These are phyloP conservation scores for Gynochthodes officinalis DNA, from an alignment of 257 asterid species.

Conservation along the genomic window DNA sequence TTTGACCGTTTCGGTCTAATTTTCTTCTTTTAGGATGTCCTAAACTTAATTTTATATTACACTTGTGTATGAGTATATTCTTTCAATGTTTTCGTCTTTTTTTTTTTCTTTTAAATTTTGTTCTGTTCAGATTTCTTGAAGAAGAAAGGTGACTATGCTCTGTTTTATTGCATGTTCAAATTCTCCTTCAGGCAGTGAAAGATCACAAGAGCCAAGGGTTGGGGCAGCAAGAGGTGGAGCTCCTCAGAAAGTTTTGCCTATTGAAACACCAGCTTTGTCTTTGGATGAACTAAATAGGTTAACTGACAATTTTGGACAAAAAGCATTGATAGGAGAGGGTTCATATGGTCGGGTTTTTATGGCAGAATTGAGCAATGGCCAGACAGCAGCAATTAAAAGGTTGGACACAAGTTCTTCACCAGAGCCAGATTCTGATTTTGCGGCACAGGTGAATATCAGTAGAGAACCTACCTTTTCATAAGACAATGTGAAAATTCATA, in stretches of 20 bases:
- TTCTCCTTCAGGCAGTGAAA: conserved; percentile 47
- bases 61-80: no score
- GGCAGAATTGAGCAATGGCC: conserved; percentile 54
- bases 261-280: conserved; percentile 66
- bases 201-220: conserved; percentile 64
- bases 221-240: conserved; percentile 67
- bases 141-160: neutral
- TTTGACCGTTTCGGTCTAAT: no score
- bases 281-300: conserved; percentile 50
- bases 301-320: conserved; percentile 58
- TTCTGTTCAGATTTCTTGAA: neutral
- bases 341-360: conserved; percentile 70
- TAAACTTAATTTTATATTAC: no score
- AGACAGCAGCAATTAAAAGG: conserved; percentile 62
- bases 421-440: conserved; percentile 64
- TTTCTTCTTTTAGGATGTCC: no score
- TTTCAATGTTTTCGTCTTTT: no score
- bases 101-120: neutral
- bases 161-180: neutral
- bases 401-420: conserved; percentile 59
- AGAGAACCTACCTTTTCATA: neutral
- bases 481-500: neutral
- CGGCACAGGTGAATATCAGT: conserved; percentile 45
- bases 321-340: conserved; percentile 73
- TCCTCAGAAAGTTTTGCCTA: conserved; percentile 59